These are phyloP conservation scores for Calamus simplicifolius DNA, from an alignment of 176 grass and related monocot genomes.

Conservation along the genomic window DNA sequence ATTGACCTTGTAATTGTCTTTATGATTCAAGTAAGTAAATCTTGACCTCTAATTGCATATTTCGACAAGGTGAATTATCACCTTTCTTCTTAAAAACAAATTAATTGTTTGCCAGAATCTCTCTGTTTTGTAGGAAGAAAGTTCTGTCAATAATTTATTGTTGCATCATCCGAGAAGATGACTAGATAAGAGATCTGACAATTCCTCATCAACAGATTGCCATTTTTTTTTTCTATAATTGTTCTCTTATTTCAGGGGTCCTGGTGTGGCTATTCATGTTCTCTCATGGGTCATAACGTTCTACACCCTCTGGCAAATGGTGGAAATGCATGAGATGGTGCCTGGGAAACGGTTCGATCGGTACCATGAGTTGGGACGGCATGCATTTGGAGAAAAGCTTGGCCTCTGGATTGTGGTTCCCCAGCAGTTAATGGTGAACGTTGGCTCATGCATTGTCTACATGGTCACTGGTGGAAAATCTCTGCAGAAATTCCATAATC, in stretches of 20 bases:
- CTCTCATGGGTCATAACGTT: constrained; percentile 47
- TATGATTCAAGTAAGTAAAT: too few relatives aligned
- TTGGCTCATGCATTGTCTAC: constrained; percentile 53
- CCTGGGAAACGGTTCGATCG: constrained; percentile 58
- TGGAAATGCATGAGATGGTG: constrained; percentile 63
- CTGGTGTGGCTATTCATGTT: constrained; percentile 23
- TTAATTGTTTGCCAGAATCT: too few relatives aligned
- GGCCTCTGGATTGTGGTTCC: constrained; percentile 68
- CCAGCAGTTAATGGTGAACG: constrained; percentile 59
- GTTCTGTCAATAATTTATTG: too few relatives aligned
- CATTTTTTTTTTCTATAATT: neutral
- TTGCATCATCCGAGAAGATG: too few relatives aligned
- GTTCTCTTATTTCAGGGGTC: constrained; percentile 20
- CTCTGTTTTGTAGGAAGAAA: too few relatives aligned
- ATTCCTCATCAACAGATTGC: neutral
- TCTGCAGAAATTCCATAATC: constrained; percentile 41
- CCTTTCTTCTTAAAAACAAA: too few relatives aligned
- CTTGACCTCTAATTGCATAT: too few relatives aligned
- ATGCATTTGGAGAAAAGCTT: constrained; percentile 49
- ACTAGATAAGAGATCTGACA: too few relatives aligned
- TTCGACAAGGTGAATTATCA: too few relatives aligned
- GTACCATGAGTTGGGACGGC: constrained; percentile 62
- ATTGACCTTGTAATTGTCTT: too few relatives aligned
- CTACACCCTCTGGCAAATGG: constrained; percentile 62
- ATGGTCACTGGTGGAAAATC: constrained; percentile 72